Percentiles rank a stretch among this genome's conserved stretches.
These are phyloP conservation scores for Dactylellina haptotyla DNA, from an alignment of 2,329 filamentous ascomycete species.

Conservation along the genomic window DNA sequence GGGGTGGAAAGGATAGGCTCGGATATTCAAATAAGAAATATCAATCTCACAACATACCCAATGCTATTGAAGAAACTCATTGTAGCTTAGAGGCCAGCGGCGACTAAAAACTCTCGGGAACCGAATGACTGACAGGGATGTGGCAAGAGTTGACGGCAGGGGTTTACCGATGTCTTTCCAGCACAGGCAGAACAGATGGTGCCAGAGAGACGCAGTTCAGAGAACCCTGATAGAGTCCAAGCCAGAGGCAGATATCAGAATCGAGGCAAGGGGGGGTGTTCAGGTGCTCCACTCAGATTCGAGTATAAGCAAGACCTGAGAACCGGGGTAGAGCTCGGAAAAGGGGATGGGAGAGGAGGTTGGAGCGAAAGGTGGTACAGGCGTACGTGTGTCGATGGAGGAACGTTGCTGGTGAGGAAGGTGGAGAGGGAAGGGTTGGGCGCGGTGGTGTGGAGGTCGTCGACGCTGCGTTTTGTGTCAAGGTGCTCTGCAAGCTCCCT, in stretches of 20 bases:
- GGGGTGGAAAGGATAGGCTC: neutral
- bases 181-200: neutral
- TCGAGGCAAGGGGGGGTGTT: neutral
- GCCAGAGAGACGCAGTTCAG: constrained; percentile 8
- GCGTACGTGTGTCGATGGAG: neutral
- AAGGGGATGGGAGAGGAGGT: neutral
- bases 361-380: neutral
- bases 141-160: neutral
- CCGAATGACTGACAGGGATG: neutral
- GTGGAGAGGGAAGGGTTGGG: constrained; percentile 11
- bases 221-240: neutral
- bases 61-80: constrained; percentile 47
- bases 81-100: constrained; percentile 2
- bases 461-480: constrained; percentile 9
- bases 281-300: no score
- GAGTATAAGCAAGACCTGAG: neutral
- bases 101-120: neutral
- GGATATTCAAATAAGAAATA: no score
- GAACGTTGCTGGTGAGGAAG: constrained; percentile 1
- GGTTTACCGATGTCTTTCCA: constrained; percentile 7
- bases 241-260: neutral
- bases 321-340: neutral
- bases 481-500: constrained; percentile 7
- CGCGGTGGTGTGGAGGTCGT: neutral
- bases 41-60: constrained; percentile 51